A percentile compares a stretch with the other conserved stretches of the same genome.
Evolutionary conservation across 2,329 filamentous ascomycete genomes (phyloP).

Genomic region (Beauveria varroae): DNA sequence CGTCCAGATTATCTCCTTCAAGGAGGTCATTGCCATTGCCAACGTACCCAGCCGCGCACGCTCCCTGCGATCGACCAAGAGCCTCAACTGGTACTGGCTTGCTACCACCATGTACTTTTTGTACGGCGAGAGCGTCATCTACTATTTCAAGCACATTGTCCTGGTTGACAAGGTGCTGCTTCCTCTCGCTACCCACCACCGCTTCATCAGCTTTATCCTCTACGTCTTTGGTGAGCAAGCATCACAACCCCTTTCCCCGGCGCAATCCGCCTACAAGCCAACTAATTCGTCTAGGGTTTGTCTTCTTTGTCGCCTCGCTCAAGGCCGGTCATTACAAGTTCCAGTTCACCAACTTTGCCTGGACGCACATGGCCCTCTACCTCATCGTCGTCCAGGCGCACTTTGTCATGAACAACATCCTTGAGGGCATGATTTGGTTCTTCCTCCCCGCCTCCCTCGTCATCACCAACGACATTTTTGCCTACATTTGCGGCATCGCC

Average conservation of each 20-base stretch:
- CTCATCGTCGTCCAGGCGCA: conserved; percentile 96
- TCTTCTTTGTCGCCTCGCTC: conserved; percentile 93
- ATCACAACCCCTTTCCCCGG: background rate
- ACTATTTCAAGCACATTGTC: conserved; percentile 99
- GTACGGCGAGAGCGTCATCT: conserved; percentile 97
- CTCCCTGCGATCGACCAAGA: conserved; percentile 88
- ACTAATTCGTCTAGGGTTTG: conserved; percentile 61
- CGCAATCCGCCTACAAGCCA: conserved; percentile 9
- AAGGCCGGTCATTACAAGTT: conserved; percentile 96
- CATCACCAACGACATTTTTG: conserved; percentile 98
- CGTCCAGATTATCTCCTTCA: conserved; percentile 95
- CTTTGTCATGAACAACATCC: conserved; percentile 99
- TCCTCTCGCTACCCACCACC: conserved; percentile 90
- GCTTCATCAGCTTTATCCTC: conserved; percentile 97
- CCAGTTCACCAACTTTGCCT: conserved; percentile 98
- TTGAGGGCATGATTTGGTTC: conserved; percentile 99
- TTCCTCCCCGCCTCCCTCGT: conserved; percentile 91
- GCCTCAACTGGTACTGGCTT: conserved; percentile 97
- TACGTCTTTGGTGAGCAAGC: conserved; percentile 74
- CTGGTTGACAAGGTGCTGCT: conserved; percentile 88
- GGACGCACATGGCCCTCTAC: conserved; percentile 99
- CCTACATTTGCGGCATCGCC: conserved; percentile 94
- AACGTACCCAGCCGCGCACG: conserved; percentile 88
- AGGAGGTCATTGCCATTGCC: conserved; percentile 96
- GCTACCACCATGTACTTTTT: conserved; percentile 99